Conservation (phyloP, 2,329 filamentous ascomycete genomes). For the Whalleya microplaca region DNA sequence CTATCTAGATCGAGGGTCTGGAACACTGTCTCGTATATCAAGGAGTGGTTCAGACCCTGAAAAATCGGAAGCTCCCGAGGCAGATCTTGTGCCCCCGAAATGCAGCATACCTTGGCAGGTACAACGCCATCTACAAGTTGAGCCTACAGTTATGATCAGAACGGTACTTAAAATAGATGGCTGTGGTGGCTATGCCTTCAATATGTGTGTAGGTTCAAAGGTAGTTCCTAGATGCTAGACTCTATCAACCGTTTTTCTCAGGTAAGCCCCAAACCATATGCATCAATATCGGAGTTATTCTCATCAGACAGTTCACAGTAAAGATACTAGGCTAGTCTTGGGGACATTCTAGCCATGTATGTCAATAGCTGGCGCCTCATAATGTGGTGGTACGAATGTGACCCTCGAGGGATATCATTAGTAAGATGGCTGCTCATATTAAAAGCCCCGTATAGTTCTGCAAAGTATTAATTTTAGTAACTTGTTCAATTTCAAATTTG, state of each 20-base stretch:
- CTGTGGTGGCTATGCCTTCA: neutral
- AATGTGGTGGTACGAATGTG: neutral
- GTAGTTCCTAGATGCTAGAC: neutral
- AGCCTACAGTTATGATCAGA: constrained; percentile 23
- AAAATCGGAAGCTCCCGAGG: constrained; percentile 20
- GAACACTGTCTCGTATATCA: constrained; percentile 19
- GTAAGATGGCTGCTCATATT: neutral
- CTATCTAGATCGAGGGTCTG: constrained; percentile 15
- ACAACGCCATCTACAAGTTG: constrained; percentile 26
- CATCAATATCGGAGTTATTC: neutral
- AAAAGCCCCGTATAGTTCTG: neutral
- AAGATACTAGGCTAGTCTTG: neutral
- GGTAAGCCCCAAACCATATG: neutral
- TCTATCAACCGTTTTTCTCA: neutral
- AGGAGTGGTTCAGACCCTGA: constrained; percentile 14
- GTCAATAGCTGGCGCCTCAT: neutral
- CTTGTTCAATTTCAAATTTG: neutral
- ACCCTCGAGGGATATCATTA: neutral
- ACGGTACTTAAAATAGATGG: constrained; percentile 23
- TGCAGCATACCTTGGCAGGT: constrained; percentile 22
- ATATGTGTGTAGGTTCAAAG: neutral
- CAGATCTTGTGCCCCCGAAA: constrained; percentile 25
- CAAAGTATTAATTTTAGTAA: neutral
- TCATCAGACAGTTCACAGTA: neutral
- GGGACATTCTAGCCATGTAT: neutral